Conservation (phyloP, 2,329 filamentous ascomycete genomes). For the Talaromyces funiculosus region DNA sequence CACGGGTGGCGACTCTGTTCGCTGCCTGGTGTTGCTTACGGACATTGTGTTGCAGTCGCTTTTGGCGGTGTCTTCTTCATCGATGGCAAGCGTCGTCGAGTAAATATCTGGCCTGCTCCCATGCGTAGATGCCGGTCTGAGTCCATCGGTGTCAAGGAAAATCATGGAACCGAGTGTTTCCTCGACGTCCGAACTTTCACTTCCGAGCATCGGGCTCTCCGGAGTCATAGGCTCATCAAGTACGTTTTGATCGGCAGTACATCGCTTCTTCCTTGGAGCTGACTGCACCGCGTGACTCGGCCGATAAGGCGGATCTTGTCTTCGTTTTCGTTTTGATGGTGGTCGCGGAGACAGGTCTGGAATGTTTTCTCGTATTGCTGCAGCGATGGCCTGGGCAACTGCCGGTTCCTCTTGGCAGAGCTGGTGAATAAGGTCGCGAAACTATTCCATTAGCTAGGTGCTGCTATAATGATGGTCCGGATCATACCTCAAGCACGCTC, state of each 20-base stretch:
- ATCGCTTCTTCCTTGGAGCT: not conserved
- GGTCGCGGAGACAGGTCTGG: not conserved
- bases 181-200: not conserved
- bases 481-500: not conserved
- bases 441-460: not conserved
- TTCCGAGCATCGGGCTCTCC: not conserved
- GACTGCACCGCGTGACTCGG: not conserved
- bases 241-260: not conserved
- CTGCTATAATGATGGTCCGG: not conserved
- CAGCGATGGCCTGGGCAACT: not conserved
- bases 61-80: not conserved
- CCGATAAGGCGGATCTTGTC: not conserved
- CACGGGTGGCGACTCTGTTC: not conserved
- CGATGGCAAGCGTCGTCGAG: not conserved
- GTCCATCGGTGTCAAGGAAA: not conserved
- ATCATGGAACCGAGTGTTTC: not conserved
- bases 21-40: no score
- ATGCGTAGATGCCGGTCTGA: not conserved
- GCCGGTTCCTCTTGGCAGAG: conserved; percentile 1
- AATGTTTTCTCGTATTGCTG: not conserved
- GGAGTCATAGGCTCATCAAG: not conserved
- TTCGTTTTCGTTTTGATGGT: not conserved
- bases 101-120: not conserved
- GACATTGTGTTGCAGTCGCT: not conserved
- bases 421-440: not conserved